Evolutionary conservation across 1,284 basidiomycete genomes (phyloP), one percentile per base, ranked within the genome.

Genomic region (Cutaneotrichosporon daszewskae): DNA sequence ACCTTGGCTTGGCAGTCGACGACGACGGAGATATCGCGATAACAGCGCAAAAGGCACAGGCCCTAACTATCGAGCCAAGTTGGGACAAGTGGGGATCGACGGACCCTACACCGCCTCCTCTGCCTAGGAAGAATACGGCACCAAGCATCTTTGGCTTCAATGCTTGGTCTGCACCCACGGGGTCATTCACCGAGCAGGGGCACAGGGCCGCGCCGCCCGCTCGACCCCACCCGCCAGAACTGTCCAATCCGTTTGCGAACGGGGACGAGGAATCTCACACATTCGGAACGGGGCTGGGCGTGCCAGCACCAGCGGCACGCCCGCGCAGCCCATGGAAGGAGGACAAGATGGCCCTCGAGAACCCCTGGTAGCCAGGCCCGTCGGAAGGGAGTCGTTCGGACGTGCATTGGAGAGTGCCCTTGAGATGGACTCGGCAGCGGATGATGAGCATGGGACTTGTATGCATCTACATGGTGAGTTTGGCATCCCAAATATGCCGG

Each of bases 151-250:
- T 59, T 32, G 56, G 57, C 3, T 62, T 57, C 53, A 65, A 66
- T 36, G 60, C 60, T 8, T 66, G 66, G 64, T 54, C 19, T 29
- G 16, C 23, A 33, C 10, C 22, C 38, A 32, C 45, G 0, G 47
- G 44, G 9, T 47, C 48, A 17, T 54, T 40, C n/a, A 34, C 22
- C 38, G 19, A 37, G 14, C 27, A 32, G 22, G 50, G 53, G 1
- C 23, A 45, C 25, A 49, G 54, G 11, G 45, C 47, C 5, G 67
- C 67, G 14, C 67, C 67, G 6, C 67, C 67, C 6, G 67, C 67
- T 11, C 46, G 65, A 40, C 65, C 67, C 0, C 67, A 69, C 48
- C 67, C 67, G 5, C 43, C 60, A 7, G 64, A 63, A 36, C 49
- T 66, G 12, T 40, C 50, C 5, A 47, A 51, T 22, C 42, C 45